Base-by-base conservation (phyloP, 2,329 filamentous ascomycete genomes). In the Monosporascus sp. region DNA sequence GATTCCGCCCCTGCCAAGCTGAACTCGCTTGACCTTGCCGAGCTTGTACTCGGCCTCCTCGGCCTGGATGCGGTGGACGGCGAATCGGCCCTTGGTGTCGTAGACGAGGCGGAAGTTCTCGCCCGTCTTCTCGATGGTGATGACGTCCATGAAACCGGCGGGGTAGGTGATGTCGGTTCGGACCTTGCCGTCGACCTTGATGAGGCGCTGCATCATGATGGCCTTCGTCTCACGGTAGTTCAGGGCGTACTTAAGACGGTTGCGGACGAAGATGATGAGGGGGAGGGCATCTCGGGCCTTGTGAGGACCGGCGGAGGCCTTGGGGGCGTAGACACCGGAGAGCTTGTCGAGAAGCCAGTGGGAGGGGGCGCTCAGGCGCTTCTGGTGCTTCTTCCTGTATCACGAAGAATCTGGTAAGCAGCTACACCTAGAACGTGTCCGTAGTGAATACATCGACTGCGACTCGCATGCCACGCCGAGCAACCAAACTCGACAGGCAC, bases 291-390 rank as follows among this genome's bases (percentile, higher is more conserved):
- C 94, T 77, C 94, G 89, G 77, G 94, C 85, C 89, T 99, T 99
- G 89, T 97, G 93, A 79, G 94, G 94, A 90, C 94, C 94, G 69
- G 84, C 73, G 62, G 84, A 86, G 63, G 86, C 81, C 70, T 80
- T 79, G 70, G 86, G 86, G 67, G 84, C 86, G 73, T 89, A 93
- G 79, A 84, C 82, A 75, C 94, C 94, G 78, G 91, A 96, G 75
- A 99, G 86, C 81, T 99, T 99, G 90, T 99, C 94, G 77, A 99
- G 85, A 76, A 99, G 90, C 94, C 94, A 99, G 88, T 97, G 94
- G 77, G 89, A 95, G 75, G 94, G 94, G 76, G 94, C 94, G 81
- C 89, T 94, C 76, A 97, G 86, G 85, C 94, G 92, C 92, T 99
- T 97, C 81, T 97, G 93, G 82, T 99, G 94, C 89, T 97, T 97